Base-by-base conservation (phyloP, 768 basidiomycete species). In the Auriscalpium vulgare region DNA sequence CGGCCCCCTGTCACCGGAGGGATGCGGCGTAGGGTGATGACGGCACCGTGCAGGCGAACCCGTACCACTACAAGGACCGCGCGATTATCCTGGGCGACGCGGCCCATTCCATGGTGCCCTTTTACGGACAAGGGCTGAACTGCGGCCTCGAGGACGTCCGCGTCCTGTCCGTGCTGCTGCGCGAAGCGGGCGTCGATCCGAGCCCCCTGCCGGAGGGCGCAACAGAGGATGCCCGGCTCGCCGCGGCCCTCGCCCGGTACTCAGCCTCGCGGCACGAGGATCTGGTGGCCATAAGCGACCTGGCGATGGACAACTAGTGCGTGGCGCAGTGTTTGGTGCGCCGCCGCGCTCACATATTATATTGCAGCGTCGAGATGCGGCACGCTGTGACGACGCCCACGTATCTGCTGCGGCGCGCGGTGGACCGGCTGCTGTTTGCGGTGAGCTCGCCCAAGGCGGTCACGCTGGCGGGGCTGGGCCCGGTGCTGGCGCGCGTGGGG, bases 81-180 rank as follows among this genome's bases (percentile, higher is more conserved):
- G 91, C 78, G 59, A 78, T 98, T 40, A 80, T 98, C 54, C 72
- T 99, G 50, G 95, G 95, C 54, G 95, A 99, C 71, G 88, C 95
- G 43, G 91, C 93, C 10, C 95, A 99, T 71, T 88, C 92, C 45
- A 97, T 98, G 94, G 94, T 95, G n/a, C 95, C 95, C 59, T 95
- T 94, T 74, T 94, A 89, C 68, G 90, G 95, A 45, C 95, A 99
- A 77, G 95, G 95, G 44, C 79, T 98, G 63, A 99, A 99, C 67
- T 97, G 95, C 67, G 95, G 95, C 14, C 80, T 99, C 52, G 95
- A 99, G 73, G 95, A 99, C 70, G 94, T 98, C 63, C 84, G 97
- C 62, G 82, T 98, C 52, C 78, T 99, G 61, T 81, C 84, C 57
- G 77, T 82, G 35, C 72, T 94, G 55, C 77, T 97, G 65, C 80